phyloP scores from a whole-genome alignment of 2,329 filamentous ascomycete genomes.

The Fusarium succisae region DNA sequence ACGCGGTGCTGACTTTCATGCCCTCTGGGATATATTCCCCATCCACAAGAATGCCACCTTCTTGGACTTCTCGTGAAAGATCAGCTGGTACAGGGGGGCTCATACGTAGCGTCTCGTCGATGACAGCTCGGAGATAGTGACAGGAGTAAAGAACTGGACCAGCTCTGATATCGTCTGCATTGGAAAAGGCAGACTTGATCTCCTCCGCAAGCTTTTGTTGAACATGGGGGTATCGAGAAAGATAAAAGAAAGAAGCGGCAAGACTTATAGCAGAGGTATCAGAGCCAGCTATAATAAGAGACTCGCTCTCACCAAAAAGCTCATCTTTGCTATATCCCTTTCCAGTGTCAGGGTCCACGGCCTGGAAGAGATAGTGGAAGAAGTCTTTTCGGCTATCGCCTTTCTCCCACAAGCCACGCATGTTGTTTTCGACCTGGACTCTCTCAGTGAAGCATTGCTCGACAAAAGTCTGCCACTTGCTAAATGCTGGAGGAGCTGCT shows the following conservation, averaged over 20 bases:
- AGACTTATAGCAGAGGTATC: constrained; percentile 29
- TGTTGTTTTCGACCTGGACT: constrained; percentile 14
- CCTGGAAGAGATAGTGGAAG: constrained; percentile 36
- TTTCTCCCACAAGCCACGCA: neutral
- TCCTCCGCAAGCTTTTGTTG: constrained; percentile 24
- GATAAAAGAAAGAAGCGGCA: constrained; percentile 34
- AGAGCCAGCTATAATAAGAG: constrained; percentile 37
- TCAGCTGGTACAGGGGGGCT: constrained; percentile 33
- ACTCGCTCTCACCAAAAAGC: constrained; percentile 39
- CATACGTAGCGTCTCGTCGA: constrained; percentile 39
- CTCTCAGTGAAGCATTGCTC: constrained; percentile 31
- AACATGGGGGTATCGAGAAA: constrained; percentile 6
- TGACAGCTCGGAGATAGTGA: constrained; percentile 39
- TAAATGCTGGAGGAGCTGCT: constrained; percentile 28
- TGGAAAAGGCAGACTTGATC: constrained; percentile 13
- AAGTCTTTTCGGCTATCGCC: constrained; percentile 36
- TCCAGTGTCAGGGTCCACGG: constrained; percentile 38
- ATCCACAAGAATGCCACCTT: constrained; percentile 27
- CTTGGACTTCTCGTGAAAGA: constrained; percentile 26
- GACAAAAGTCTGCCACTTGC: constrained; percentile 32
- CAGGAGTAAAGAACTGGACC: constrained; percentile 19
- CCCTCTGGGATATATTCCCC: constrained; percentile 24
- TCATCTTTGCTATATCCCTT: constrained; percentile 35
- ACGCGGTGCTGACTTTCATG: constrained; percentile 14
- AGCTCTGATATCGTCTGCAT: constrained; percentile 12